Base-by-base conservation (phyloP, 2,329 filamentous ascomycete species). In the Monosporascus sp. region DNA sequence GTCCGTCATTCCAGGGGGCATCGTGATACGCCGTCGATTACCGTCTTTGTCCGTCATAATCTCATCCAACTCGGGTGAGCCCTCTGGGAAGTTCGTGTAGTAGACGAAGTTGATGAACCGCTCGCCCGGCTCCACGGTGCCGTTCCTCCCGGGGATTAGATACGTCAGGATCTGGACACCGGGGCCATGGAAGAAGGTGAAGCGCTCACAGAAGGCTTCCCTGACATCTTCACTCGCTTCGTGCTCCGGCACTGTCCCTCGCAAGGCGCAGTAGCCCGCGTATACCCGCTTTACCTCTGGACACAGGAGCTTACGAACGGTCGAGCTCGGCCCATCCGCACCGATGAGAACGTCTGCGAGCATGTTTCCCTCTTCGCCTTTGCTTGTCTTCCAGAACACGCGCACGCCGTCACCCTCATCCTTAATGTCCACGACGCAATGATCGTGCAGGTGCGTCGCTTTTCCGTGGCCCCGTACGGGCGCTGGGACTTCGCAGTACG, bases 41-140 rank as follows among this genome's bases (percentile, higher is more conserved):
- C 70, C 69, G 37, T 70, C 37, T 45, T 49, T 53, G 47, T 71
- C 70, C 5, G 69, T 72, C 57, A 72, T 65, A 41, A 72, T 66
- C 46, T 68, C 63, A 40, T 68, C 64, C 2, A 71, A 53, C 48
- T 65, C 65, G 1, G 58, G 7, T 0, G 68, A 70, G 3, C 62
- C 64, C 44, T 63, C 65, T n/a, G 69, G 62, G 50, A 71, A 70
- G 51, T 75, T 74, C 53, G 67, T 67, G 58, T 77, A 77, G 64
- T 72, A 78, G 17, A 77, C 74, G 61, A 71, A 76, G 57, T 76
- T 78, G 50, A 76, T 66, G 16, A 73, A 69, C 0, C 74, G 68
- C 20, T 70, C 54, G 3, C 73, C 74, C 0, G 64, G 68, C 47
- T 70, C 64, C 5, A 74, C 58, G 2, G 65, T 67, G 2, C 74